Evolutionary conservation across 1,284 basidiomycete species (phyloP).

Genomic region (Ustilago sp.): DNA sequence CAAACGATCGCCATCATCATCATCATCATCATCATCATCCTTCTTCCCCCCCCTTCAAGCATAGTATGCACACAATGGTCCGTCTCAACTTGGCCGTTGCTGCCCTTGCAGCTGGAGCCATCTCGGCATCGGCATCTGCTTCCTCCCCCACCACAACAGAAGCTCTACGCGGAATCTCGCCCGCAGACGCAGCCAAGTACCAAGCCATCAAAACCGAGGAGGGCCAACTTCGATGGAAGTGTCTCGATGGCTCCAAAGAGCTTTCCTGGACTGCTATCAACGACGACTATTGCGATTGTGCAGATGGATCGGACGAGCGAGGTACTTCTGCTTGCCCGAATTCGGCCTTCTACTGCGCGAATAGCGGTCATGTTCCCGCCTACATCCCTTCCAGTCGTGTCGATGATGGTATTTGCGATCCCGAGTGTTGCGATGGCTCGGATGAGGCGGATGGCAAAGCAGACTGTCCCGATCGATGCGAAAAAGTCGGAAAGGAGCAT

Average conservation of each 20-base stretch:
- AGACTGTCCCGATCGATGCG: slow-evolving; percentile 83
- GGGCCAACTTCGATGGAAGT: slow-evolving; percentile 50
- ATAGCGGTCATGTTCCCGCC: slow-evolving; percentile 86
- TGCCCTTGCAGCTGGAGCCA: slow-evolving; percentile 27
- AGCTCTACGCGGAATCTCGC: slow-evolving; percentile 29
- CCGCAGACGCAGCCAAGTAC: slow-evolving; percentile 31
- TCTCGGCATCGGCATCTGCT: slow-evolving; percentile 29
- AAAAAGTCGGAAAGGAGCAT: slow-evolving; percentile 79
- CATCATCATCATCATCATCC: neutral
- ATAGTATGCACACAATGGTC: slow-evolving; percentile 20
- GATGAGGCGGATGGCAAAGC: slow-evolving; percentile 77
- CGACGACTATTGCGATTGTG: slow-evolving; percentile 94
- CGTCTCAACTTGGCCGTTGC: slow-evolving; percentile 37
- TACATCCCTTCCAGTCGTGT: slow-evolving; percentile 84
- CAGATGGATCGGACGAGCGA: slow-evolving; percentile 92
- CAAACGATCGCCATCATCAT: neutral
- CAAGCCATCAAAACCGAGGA: slow-evolving; percentile 17
- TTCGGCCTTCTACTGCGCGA: slow-evolving; percentile 83
- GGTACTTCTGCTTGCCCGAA: slow-evolving; percentile 88
- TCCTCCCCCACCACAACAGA: neutral
- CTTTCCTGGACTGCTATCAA: slow-evolving; percentile 82
- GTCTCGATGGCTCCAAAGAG: slow-evolving; percentile 53
- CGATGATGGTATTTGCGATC: slow-evolving; percentile 96
- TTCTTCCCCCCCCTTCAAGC: too few relatives aligned
- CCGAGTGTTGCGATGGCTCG: slow-evolving; percentile 96